Evolutionary conservation across 1,139 yeast species (phyloP).

Genomic region (Saccharomyces uvarum): DNA sequence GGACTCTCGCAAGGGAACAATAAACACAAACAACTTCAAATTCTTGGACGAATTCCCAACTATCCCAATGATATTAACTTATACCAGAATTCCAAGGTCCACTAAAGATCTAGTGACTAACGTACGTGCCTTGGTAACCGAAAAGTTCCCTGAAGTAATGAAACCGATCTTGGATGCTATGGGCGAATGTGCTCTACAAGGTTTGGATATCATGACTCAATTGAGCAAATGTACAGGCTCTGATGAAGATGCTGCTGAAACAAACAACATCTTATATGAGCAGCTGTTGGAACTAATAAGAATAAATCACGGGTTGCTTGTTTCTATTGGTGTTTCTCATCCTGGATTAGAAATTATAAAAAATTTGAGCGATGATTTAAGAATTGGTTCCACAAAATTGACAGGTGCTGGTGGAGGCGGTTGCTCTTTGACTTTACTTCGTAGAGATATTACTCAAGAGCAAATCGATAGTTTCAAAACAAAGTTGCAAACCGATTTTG

Average conservation of each 20-base stretch:
- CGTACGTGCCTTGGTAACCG: conserved; percentile 49
- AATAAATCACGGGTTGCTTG: conserved; percentile 82
- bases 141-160: conserved; percentile 44
- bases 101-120: conserved; percentile 77
- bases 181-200: conserved; percentile 61
- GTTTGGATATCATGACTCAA: conserved; percentile 36
- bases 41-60: conserved; percentile 46
- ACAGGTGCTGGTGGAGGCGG: conserved; percentile 99
- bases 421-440: conserved; percentile 81
- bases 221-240: neutral
- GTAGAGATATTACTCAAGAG: conserved; percentile 41
- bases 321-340: conserved; percentile 85
- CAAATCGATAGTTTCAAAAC: conserved; percentile 32
- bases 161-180: conserved; percentile 61
- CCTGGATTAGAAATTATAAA: conserved; percentile 73
- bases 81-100: conserved; percentile 79
- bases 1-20: conserved; percentile 21
- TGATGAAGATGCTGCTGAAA: conserved; percentile 11
- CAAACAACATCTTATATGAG: conserved; percentile 28
- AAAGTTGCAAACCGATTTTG: conserved; percentile 36
- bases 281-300: conserved; percentile 59
- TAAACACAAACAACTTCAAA: conserved; percentile 12
- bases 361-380: conserved; percentile 49
- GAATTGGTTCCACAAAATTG: conserved; percentile 80
- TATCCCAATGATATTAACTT: conserved; percentile 65